Evolutionary conservation across 345 rosid genomes (phyloP).

Genomic region (Gynandropsis gynandra): DNA sequence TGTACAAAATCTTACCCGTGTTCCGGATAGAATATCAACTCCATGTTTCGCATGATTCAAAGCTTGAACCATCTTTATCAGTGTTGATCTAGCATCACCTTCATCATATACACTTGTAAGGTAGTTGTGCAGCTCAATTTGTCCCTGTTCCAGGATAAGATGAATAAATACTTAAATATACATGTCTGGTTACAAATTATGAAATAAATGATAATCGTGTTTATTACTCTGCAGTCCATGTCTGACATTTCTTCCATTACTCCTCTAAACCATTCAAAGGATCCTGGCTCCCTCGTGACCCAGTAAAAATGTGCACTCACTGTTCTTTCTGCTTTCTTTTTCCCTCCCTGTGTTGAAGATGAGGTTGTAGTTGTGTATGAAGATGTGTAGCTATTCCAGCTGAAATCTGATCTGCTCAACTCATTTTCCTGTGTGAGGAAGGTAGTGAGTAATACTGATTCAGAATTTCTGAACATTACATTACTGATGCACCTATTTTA

Average conservation of each 20-base stretch:
- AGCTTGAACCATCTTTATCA: slow-evolving; percentile 97
- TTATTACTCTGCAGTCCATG: slow-evolving; percentile 74
- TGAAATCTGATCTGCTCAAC: slow-evolving; percentile 54
- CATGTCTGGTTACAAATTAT: background rate
- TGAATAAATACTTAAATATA: background rate
- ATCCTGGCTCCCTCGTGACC: slow-evolving; percentile 94
- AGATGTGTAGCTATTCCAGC: slow-evolving; percentile 65
- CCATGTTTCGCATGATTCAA: slow-evolving; percentile 94
- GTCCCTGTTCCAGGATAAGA: slow-evolving; percentile 47
- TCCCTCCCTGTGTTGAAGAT: slow-evolving; percentile 35
- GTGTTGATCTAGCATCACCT: slow-evolving; percentile 93
- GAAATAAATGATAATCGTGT: slow-evolving; percentile 3
- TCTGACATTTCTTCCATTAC: slow-evolving; percentile 93
- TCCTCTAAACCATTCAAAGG: slow-evolving; percentile 95
- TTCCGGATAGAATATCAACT: slow-evolving; percentile 89
- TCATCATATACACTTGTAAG: slow-evolving; percentile 97
- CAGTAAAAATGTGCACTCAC: slow-evolving; percentile 85
- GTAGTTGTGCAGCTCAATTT: slow-evolving; percentile 90
- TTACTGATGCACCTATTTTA: background rate
- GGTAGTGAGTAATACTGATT: slow-evolving; percentile 11
- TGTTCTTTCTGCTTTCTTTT: slow-evolving; percentile 45
- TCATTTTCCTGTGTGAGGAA: slow-evolving; percentile 44
- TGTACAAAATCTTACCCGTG: slow-evolving; percentile 47
- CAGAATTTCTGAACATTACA: slow-evolving; percentile 4
- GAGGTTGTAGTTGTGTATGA: slow-evolving; percentile 35